Evolutionary conservation across 2,329 filamentous ascomycete species (phyloP), one percentile per base, ranked within the genome.

Genomic region (Curvularia lunata): DNA sequence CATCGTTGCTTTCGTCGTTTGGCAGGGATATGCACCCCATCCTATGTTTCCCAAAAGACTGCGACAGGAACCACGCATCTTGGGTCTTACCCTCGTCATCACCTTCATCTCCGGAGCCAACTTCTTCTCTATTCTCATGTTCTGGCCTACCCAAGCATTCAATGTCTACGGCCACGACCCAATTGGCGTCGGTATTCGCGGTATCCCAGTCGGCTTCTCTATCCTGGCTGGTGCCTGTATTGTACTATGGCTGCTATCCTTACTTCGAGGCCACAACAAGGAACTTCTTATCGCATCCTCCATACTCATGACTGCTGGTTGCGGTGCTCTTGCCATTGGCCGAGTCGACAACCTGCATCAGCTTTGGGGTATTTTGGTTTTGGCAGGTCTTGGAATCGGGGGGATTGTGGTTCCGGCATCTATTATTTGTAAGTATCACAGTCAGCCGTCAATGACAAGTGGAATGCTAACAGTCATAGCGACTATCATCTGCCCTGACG

Each of bases 401-500:
- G 88, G 86, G 0, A 88, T 90, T 43, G 84, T 90, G 12, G 84
- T 90, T 6, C 88, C 87, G 1, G 84, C 86, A 1, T 86, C 85
- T 1, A 87, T 90, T 59, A 87, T 90, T n/a, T 66, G 61, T 63
- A 58, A 58, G 63, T 56, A 27, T 37, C 8, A 2, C 12, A 2
- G 18, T 21, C n/a, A 18, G 13, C 13, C 1, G 5, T 47, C 21
- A 12, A 13, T 5, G 4, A 52, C 16, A 8, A 37, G 2, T 32
- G 23, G 3, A 28, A 27, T 13, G 4, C 63, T 65, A 10, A 65
- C 8, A 13, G 16, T 6, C 5, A 8, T 9, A 64, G 85, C 85
- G 4, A 88, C 86, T 2, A 89, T 90, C 66, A 86, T 90, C 65
- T 89, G 86, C 63, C 87, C 87, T 0, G 85, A 88, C 68, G 87